Evolutionary conservation across 306 rosid species (phyloP).

Genomic region (Clitoria ternatea): DNA sequence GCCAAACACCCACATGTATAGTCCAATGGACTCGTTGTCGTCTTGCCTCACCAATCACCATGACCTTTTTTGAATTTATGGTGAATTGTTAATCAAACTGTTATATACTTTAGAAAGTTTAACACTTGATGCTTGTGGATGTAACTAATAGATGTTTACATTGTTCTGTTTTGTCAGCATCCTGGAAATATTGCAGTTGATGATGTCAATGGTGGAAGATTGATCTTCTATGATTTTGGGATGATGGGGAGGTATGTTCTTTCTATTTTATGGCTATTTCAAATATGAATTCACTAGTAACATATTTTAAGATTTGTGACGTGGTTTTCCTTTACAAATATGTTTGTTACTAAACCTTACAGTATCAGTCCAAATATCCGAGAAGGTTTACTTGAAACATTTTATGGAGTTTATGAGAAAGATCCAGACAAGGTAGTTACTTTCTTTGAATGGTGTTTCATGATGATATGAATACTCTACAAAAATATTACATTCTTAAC

Average conservation of each 20-base stretch:
- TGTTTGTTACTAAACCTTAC: conserved; percentile 30
- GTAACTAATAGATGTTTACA: background rate
- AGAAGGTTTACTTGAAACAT: conserved; percentile 89
- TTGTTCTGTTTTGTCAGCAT: conserved; percentile 72
- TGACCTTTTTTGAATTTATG: background rate
- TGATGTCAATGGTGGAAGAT: conserved; percentile 97
- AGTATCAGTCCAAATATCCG: conserved; percentile 93
- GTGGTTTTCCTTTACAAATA: conserved; percentile 17
- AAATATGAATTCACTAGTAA: background rate
- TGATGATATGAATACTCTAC: conserved; percentile 11
- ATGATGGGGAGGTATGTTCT: conserved; percentile 95
- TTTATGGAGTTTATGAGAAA: conserved; percentile 95
- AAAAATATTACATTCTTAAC: conserved; percentile 8
- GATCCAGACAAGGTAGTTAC: conserved; percentile 90
- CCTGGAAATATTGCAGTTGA: conserved; percentile 99
- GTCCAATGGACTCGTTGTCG: background rate
- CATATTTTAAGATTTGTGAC: conserved; percentile 15
- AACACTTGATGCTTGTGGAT: background rate
- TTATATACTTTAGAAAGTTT: conserved; percentile 3
- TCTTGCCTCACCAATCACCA: background rate
- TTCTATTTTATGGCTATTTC: conserved; percentile 21
- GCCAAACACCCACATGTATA: background rate
- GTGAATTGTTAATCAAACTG: too few relatives aligned
- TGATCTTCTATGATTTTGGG: conserved; percentile 99
- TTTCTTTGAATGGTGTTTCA: background rate